phyloP scores from a whole-genome alignment of 2,329 filamentous ascomycete species.

The Aureobasidium melanogenum region DNA sequence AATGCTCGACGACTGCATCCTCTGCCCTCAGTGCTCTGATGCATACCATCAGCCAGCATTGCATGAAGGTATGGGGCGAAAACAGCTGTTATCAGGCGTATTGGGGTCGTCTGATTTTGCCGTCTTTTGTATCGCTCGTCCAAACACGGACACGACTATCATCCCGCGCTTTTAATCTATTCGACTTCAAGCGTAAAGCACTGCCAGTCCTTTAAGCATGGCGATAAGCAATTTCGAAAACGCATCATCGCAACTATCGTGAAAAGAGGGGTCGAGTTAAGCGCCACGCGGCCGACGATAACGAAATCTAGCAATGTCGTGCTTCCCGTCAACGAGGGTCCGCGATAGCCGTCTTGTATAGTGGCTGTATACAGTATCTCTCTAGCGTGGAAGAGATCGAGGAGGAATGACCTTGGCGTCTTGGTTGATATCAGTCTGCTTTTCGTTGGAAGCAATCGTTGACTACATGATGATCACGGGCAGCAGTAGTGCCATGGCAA shows the following conservation, averaged over 20 bases:
- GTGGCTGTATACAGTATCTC: slow-evolving; percentile 3
- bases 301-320: slow-evolving; percentile 4
- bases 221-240: not conserved
- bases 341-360: slow-evolving; percentile 4
- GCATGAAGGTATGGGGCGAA: not conserved
- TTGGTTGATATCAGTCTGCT: not conserved
- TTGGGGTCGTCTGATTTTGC: not conserved
- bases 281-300: slow-evolving; percentile 9
- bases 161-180: slow-evolving; percentile 9
- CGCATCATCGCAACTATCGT: not conserved
- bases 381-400: not conserved
- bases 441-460: not conserved
- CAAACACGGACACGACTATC: not conserved
- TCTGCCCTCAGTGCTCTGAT: not conserved
- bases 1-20: not conserved
- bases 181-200: not conserved
- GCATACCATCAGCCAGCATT: not conserved
- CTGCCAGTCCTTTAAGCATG: not conserved
- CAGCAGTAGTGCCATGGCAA: not conserved
- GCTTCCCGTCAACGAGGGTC: slow-evolving; percentile 3
- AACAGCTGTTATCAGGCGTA: not conserved
- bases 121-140: not conserved
- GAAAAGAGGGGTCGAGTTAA: not conserved
- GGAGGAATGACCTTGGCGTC: not conserved
- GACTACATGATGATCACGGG: not conserved